A percentile compares a stretch with the other conserved stretches of the same genome.
Conservation (phyloP, 2,329 filamentous ascomycete species). For the Rhinocladiella mackenziei region DNA sequence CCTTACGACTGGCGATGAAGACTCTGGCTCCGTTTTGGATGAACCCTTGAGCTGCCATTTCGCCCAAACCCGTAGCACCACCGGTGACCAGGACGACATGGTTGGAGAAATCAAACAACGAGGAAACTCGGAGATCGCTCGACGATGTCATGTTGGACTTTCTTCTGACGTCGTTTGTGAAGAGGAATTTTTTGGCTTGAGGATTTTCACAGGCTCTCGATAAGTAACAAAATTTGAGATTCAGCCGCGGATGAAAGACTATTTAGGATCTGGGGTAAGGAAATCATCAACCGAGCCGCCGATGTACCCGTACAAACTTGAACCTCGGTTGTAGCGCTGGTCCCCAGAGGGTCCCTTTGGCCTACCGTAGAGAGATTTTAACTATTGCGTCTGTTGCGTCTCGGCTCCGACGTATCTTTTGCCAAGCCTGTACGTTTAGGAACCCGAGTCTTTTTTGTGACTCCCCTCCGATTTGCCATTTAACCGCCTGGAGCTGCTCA, state of each 20-base stretch:
- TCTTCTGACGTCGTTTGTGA: background rate
- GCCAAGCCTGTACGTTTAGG: no score
- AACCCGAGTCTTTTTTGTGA: no score
- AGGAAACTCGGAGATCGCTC: slow-evolving; percentile 29
- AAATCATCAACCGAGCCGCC: no score
- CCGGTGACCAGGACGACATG: slow-evolving; percentile 34
- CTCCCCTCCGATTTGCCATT: no score
- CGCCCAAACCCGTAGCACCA: slow-evolving; percentile 35
- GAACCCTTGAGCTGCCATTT: slow-evolving; percentile 54
- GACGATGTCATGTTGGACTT: slow-evolving; percentile 23
- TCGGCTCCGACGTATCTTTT: background rate
- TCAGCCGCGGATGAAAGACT: slow-evolving; percentile 5
- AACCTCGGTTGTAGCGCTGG: slow-evolving; percentile 5
- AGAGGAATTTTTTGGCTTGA: background rate
- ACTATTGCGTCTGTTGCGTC: background rate
- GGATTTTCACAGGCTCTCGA: background rate
- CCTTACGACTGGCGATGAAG: slow-evolving; percentile 53
- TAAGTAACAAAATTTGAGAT: background rate
- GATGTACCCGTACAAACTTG: background rate
- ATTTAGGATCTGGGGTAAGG: slow-evolving; percentile 4
- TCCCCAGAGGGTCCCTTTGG: no score
- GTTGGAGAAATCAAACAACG: slow-evolving; percentile 33
- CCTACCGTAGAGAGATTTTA: background rate
- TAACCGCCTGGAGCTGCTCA: no score
- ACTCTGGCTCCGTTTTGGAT: slow-evolving; percentile 51